Conservation (phyloP, 306 rosid genomes). For the Macrotyloma uniflorum region DNA sequence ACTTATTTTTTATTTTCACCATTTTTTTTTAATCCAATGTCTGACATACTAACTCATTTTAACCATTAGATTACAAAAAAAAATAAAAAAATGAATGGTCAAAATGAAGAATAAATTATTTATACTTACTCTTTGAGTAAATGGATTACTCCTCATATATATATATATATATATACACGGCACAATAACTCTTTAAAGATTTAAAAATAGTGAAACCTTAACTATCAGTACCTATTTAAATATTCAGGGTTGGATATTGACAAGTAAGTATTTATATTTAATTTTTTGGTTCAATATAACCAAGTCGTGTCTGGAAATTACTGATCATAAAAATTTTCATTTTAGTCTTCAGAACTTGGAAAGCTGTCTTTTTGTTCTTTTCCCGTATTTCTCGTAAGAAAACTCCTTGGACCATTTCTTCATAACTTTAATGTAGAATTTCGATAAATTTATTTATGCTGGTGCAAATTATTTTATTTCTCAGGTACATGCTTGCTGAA, state of each 20-base stretch:
- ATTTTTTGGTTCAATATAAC: slow-evolving; percentile 20
- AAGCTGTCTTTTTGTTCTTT: slow-evolving; percentile 81
- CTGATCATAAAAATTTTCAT: slow-evolving; percentile 27
- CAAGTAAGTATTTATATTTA: slow-evolving; percentile 56
- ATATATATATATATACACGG: neutral
- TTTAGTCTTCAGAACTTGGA: slow-evolving; percentile 81
- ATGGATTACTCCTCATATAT: no score
- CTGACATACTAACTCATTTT: no score
- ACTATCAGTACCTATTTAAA: slow-evolving; percentile 74
- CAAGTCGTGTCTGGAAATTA: neutral
- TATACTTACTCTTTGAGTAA: no score
- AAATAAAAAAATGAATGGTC: no score
- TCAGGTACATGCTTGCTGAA: slow-evolving; percentile 86
- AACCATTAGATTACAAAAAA: no score
- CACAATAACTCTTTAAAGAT: slow-evolving; percentile 3
- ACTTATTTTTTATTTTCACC: no score
- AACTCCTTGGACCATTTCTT: slow-evolving; percentile 35
- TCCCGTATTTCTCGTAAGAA: slow-evolving; percentile 82
- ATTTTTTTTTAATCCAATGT: no score
- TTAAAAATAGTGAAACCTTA: slow-evolving; percentile 54
- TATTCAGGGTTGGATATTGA: slow-evolving; percentile 82
- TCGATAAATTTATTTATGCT: neutral
- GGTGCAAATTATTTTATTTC: slow-evolving; percentile 23
- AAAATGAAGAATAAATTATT: no score
- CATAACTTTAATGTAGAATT: neutral